A percentile compares a stretch with the other conserved stretches of the same genome.
These are phyloP conservation scores for Phlyctochytrium arcticum DNA, from an alignment of 192 early-diverging fungal genomes.

Conservation along the genomic window DNA sequence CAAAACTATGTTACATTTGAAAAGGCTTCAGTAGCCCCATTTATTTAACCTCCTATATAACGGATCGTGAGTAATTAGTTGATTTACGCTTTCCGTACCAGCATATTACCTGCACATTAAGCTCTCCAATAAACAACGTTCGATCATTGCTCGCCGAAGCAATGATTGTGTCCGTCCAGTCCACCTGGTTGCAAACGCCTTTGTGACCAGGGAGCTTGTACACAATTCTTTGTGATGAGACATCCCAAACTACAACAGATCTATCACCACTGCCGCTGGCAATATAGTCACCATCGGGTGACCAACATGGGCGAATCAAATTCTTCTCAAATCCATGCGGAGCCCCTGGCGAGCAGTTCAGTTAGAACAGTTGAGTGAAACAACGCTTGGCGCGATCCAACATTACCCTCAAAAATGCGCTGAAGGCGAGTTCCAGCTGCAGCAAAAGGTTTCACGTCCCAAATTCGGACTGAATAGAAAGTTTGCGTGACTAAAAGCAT, in stretches of 20 bases:
- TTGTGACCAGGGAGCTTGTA: constrained; percentile 96
- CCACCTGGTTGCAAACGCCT: constrained; percentile 88
- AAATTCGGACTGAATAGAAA: constrained; percentile 63
- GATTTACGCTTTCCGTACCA: too few species aligned
- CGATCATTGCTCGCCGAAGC: constrained; percentile 83
- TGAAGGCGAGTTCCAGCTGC: constrained; percentile 63
- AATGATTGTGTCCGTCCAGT: constrained; percentile 79
- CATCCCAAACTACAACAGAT: constrained; percentile 88
- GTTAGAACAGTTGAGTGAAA: not conserved
- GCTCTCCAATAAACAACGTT: constrained; percentile 64
- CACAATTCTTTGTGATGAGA: constrained; percentile 67
- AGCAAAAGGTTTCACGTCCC: constrained; percentile 92
- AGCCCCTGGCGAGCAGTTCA: constrained; percentile 53
- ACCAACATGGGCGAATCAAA: constrained; percentile 86
- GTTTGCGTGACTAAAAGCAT: not conserved
- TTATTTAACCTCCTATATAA: too few species aligned
- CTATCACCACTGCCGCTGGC: constrained; percentile 83
- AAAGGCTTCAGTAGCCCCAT: too few species aligned
- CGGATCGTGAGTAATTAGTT: too few species aligned
- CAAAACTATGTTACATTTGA: too few species aligned
- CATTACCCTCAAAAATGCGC: constrained; percentile 67
- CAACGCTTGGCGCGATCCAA: not conserved
- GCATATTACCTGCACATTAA: constrained; percentile 34
- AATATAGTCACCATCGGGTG: constrained; percentile 76
- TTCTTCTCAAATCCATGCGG: constrained; percentile 96